Evolutionary conservation across 2,329 filamentous ascomycete genomes (phyloP).

Genomic region (Grosmannia penicillata): DNA sequence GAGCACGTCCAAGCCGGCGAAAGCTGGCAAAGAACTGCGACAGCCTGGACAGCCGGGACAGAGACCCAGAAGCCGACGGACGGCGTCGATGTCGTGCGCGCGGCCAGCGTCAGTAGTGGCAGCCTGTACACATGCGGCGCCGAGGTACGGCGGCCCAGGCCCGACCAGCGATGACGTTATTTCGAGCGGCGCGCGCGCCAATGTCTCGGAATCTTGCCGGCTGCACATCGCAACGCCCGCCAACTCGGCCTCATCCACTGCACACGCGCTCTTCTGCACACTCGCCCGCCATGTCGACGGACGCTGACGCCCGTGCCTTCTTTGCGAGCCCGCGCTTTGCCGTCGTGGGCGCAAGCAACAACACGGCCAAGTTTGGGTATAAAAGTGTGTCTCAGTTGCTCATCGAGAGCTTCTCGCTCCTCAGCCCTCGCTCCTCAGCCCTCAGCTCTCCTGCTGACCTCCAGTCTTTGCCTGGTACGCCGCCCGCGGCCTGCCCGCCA

Average conservation of each 20-base stretch:
- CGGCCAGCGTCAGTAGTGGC: no score
- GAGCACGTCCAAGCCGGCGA: no score
- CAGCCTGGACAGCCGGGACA: no score
- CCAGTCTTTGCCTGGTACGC: slow-evolving; percentile 86
- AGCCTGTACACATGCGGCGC: no score
- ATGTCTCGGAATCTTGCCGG: no score
- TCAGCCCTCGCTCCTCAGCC: background rate
- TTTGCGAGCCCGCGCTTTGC: slow-evolving; percentile 70
- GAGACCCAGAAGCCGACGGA: no score
- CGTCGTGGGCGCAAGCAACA: slow-evolving; percentile 79
- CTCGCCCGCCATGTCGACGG: slow-evolving; percentile 52
- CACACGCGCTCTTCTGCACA: no score
- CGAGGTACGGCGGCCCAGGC: no score
- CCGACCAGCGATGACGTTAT: slow-evolving; percentile 1
- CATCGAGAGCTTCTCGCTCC: background rate
- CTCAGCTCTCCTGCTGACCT: background rate
- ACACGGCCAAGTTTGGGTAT: slow-evolving; percentile 75
- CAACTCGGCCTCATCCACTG: background rate
- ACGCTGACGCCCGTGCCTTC: slow-evolving; percentile 60
- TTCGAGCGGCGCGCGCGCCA: background rate
- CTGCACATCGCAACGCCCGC: background rate
- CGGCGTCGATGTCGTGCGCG: no score
- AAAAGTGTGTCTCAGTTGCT: slow-evolving; percentile 50
- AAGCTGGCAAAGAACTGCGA: no score
- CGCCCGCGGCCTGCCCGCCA: slow-evolving; percentile 57